Conservation (phyloP, 352 stramenopile species). For the Globisporangium uncinulatum region DNA sequence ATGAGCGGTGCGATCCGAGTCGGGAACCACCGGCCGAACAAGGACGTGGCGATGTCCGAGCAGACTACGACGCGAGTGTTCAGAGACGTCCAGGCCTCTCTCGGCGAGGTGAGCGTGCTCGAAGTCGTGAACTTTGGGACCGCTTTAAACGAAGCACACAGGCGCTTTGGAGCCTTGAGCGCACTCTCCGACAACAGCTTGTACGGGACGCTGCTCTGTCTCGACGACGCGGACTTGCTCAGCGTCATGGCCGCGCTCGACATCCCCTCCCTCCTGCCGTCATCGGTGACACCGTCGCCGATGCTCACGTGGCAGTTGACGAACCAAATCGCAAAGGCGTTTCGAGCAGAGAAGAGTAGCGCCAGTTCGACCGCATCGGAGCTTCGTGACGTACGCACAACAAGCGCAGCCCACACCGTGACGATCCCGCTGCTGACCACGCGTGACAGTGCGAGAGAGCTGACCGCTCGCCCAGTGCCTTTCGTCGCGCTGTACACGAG, state of each 20-base stretch:
- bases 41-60: conserved; percentile 5
- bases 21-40: conserved; percentile 35
- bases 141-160: neutral
- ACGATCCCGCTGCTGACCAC: conserved; percentile 32
- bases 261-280: neutral
- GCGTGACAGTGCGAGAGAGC: conserved; percentile 15
- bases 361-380: neutral
- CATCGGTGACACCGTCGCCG: conserved; percentile 18
- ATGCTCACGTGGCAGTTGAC: conserved; percentile 55
- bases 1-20: conserved; percentile 26
- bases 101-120: conserved; percentile 25
- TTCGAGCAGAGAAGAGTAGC: conserved; percentile 16
- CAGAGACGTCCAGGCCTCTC: conserved; percentile 33
- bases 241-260: conserved; percentile 19
- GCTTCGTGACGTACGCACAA: no score
- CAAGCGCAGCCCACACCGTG: neutral
- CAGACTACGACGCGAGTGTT: conserved; percentile 12
- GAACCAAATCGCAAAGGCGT: conserved; percentile 34
- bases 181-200: conserved; percentile 32
- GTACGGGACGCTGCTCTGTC: conserved; percentile 41
- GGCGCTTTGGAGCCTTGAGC: conserved; percentile 33
- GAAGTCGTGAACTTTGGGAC: conserved; percentile 22
- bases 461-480: conserved; percentile 19
- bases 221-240: conserved; percentile 32
- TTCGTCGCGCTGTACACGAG: conserved; percentile 35